Conservation (phyloP, 179 eudicot species). For the Vitellaria paradoxa region DNA sequence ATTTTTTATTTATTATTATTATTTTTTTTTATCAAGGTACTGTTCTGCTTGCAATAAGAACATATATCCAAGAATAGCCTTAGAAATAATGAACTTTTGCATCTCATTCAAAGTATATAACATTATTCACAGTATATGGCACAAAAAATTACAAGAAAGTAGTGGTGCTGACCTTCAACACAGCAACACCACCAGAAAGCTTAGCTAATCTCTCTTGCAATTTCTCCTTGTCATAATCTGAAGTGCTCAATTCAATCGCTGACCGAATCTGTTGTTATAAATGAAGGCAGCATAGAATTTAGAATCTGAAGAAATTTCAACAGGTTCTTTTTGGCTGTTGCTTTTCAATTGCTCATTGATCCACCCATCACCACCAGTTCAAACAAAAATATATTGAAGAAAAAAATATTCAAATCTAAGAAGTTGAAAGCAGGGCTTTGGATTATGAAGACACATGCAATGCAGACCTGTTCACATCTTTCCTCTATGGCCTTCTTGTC, state of each 20-base stretch:
- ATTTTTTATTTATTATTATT: not conserved
- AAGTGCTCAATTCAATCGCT: conserved; percentile 63
- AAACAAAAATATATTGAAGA: not conserved
- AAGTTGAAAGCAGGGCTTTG: not conserved
- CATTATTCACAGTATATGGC: not conserved
- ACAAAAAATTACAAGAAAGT: not conserved
- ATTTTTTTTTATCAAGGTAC: not conserved
- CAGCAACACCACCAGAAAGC: conserved; percentile 98
- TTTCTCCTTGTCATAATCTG: conserved; percentile 92
- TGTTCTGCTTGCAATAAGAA: not conserved
- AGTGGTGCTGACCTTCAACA: conserved; percentile 57
- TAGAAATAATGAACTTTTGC: not conserved
- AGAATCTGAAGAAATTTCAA: not conserved
- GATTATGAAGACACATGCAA: not conserved
- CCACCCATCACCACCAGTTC: not conserved
- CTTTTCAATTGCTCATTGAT: not conserved
- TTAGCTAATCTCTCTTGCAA: conserved; percentile 90
- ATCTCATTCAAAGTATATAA: not conserved
- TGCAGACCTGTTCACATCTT: conserved; percentile 83
- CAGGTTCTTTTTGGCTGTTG: not conserved
- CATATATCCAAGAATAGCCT: not conserved
- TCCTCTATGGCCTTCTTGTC: conserved; percentile 82
- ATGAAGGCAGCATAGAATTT: not conserved
- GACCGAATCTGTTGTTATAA: conserved; percentile 59
- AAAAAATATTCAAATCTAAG: no score